Base-by-base conservation (phyloP, 331 rosid genomes). In the Acacia concinna region DNA sequence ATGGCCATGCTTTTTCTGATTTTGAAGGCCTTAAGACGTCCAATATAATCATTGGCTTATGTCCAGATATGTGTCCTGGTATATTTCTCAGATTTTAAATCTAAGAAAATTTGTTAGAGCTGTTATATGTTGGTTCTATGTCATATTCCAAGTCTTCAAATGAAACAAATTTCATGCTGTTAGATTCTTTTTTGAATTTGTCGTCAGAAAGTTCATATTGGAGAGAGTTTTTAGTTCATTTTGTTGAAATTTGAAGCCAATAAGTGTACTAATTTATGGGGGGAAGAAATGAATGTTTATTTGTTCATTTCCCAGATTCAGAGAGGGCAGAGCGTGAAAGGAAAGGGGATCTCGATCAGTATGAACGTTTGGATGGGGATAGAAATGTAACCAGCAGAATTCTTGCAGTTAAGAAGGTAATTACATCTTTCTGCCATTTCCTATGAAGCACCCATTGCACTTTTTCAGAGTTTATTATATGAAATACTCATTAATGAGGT, bases 31-130 rank as follows among this genome's bases (percentile, higher is more conserved):
- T 63, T 37, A 90, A 84, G 25, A 40, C 87, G 9, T 88, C 97
- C 83, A 85, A 83, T 82, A 81, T 89, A 40, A 93, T 93, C 80
- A 78, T 83, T 73, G 99, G 98, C 78, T 67, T 78, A 76, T 96
- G 99, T 83, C 90, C 92, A 30, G 98, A 96, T 81, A 96, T 96
- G 99, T 96, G 99, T 83, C 99, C 99, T 54, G 98, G 99, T 91
- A 88, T 80, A 81, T 79, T 74, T 77, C 85, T 78, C 44, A 74
- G 49, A 71, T 68, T 83, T 74, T 64, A 46, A 75, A 74, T 85
- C 71, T 62, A 43, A 68, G 71, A 32, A 60, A 74, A 77, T 75
- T 51, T 62, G 77, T 84, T 68, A 68, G 54, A 76, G 37, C 74
- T 81, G 37, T 64, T 82, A 71, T 76, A 27, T 73, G 32, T 79